Base-by-base conservation (phyloP, 148 eudicot genomes). In the Pharnaceum exiguum region DNA sequence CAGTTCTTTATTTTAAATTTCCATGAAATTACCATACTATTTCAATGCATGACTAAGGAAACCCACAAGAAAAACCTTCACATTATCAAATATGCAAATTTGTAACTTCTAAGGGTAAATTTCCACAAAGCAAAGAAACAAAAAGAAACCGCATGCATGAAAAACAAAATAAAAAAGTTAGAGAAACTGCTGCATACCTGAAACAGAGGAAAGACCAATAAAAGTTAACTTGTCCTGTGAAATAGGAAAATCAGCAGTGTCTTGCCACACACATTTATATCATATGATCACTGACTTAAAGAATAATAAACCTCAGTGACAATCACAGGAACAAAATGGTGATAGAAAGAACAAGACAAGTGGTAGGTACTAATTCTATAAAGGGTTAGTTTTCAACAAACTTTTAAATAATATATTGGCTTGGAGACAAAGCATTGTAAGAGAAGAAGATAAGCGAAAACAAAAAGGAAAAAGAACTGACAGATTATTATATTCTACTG, bases 281-380 rank as follows among this genome's bases (percentile, higher is more conserved):
- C 26, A 45, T 21, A 12, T 13, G 22, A 21, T 18, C 35, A 28
- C 38, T 54, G 43, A 53, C 60, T 44, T 54, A n/a, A 28, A 17
- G 10, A 52, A 6, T 21, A 22, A 30, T 15, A 4, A 16, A 19
- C 5, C 3, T 2, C 24, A 13, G 45, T n/a, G 28, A 19, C 2
- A 21, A 12, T n/a, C n/a, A n/a, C n/a, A n/a, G 18, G 29, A 60
- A 33, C 31, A 2, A 11, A 15, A 24, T 5, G n/a, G 2, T 29
- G 24, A 47, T 10, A 1, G 24, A 15, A 16, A 24, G 26, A 25
- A 37, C 26, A 25, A 25, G 5, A 19, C 32, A 26, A 39, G 38
- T 29, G 67, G 38, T 55, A 55, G 68, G 60, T 45, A 45, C 10
- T 46, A 33, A 64, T 45, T 49, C 29, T 18, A 30, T 39, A 42